Conservation (phyloP, 2,329 filamentous ascomycete species). For the Chaetomiaceae sp. region DNA sequence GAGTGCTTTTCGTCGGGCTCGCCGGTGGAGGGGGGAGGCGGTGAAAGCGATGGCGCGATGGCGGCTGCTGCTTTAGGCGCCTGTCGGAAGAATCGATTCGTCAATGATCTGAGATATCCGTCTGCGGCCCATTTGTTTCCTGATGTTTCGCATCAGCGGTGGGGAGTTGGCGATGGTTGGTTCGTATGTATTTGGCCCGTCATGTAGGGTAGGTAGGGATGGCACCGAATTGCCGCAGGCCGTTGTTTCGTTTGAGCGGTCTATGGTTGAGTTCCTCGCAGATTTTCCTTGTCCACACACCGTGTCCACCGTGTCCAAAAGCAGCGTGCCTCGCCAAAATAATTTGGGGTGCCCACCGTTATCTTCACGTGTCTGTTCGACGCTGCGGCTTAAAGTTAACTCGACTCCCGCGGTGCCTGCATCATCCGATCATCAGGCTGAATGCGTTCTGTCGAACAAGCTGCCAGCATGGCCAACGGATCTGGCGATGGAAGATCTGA, state of each 20-base stretch:
- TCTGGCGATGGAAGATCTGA: background rate
- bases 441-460: background rate
- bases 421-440: conserved; percentile 10
- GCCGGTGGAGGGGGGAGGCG: conserved; percentile 1
- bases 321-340: conserved; percentile 14
- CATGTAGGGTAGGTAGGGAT: background rate
- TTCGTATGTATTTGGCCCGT: background rate
- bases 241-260: conserved; percentile 6
- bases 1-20: background rate
- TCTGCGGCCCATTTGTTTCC: conserved; percentile 10
- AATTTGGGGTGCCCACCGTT: conserved; percentile 19
- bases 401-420: conserved; percentile 3
- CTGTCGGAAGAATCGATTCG: conserved; percentile 12
- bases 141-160: background rate
- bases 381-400: conserved; percentile 12
- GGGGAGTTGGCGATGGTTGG: background rate
- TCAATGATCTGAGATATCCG: conserved; percentile 9
- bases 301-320: conserved; percentile 21
- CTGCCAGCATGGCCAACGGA: background rate
- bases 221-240: no score
- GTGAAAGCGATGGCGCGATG: conserved; percentile 10
- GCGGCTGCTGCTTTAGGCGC: conserved; percentile 5
- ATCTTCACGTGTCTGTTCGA: conserved; percentile 24
- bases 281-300: background rate
- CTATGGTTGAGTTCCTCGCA: background rate